Percentiles rank a stretch among this genome's conserved stretches.
phyloP scores from a whole-genome alignment of 306 rosid genomes.

The Vigna reflexopilosa region DNA sequence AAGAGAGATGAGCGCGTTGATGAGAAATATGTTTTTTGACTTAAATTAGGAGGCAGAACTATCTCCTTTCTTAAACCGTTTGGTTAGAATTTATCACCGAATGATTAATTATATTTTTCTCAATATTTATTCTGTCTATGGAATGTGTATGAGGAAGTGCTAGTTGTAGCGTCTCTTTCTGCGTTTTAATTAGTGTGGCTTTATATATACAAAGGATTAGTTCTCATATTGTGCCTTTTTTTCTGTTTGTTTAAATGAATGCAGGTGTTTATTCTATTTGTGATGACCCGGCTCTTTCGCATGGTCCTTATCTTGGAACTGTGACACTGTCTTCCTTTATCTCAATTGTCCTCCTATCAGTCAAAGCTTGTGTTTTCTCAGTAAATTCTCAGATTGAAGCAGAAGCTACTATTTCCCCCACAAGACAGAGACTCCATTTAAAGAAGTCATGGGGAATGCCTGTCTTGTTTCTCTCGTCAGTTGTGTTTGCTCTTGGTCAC shows the following conservation, averaged over 20 bases:
- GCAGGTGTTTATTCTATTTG: conserved; percentile 95
- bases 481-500: conserved; percentile 96
- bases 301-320: conserved; percentile 98
- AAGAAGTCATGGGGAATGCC: conserved; percentile 99
- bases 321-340: conserved; percentile 79
- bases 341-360: conserved; percentile 83
- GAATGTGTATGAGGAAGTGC: conserved; percentile 17
- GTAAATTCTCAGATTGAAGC: conserved; percentile 90
- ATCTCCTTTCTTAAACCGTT: neutral
- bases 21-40: neutral
- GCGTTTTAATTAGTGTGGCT: conserved; percentile 23
- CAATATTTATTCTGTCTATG: neutral
- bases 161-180: conserved; percentile 6
- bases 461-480: conserved; percentile 87
- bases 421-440: conserved; percentile 81
- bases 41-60: neutral
- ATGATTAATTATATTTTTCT: neutral
- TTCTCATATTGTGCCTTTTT: conserved; percentile 11
- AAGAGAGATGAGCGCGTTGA: neutral
- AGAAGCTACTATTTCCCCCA: conserved; percentile 77
- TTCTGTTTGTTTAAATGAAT: conserved; percentile 36
- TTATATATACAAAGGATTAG: neutral
- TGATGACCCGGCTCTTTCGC: conserved; percentile 89
- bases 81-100: neutral
- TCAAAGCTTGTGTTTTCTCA: conserved; percentile 86